phyloP scores from a whole-genome alignment of 495 filamentous ascomycete genomes.

The Xylaria intraflava region DNA sequence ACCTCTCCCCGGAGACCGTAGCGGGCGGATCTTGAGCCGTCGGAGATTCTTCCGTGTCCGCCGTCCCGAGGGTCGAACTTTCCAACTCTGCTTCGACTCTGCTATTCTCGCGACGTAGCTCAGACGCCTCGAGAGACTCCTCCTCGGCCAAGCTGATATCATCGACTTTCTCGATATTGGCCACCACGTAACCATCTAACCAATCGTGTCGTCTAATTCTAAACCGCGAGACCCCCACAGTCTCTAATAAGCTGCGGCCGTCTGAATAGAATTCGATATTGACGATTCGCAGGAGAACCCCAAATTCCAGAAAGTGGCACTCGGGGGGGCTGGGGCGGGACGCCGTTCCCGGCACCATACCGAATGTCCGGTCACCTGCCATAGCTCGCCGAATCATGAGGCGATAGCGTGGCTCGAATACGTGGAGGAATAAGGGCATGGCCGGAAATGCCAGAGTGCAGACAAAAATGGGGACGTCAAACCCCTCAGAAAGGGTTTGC shows the following conservation, averaged over 20 bases:
- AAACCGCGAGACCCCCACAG: conserved; percentile 69
- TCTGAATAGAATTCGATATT: conserved; percentile 66
- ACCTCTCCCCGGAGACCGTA: conserved; percentile 25
- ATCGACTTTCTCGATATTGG: conserved; percentile 63
- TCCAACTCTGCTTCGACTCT: conserved; percentile 9
- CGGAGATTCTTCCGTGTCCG: neutral
- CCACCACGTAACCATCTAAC: conserved; percentile 72
- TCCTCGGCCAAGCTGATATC: conserved; percentile 78
- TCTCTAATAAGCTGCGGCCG: conserved; percentile 73
- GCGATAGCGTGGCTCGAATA: conserved; percentile 88
- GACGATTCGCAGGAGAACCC: conserved; percentile 69
- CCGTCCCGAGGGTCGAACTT: neutral
- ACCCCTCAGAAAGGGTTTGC: conserved; percentile 42
- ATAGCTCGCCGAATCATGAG: conserved; percentile 79
- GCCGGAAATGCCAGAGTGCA: conserved; percentile 73
- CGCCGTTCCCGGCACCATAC: conserved; percentile 58
- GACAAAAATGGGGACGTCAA: conserved; percentile 68
- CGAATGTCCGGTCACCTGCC: conserved; percentile 66
- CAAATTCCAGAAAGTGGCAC: conserved; percentile 59
- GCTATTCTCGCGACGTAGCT: conserved; percentile 36
- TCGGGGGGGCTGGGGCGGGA: conserved; percentile 20
- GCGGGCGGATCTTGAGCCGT: conserved; percentile 5
- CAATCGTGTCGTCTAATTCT: conserved; percentile 55
- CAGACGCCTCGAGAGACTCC: conserved; percentile 61
- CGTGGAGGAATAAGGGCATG: conserved; percentile 77